A percentile compares a stretch with the other conserved stretches of the same genome.
Conservation (phyloP, 1,139 yeast genomes). For the Petasospora rhodanensis region DNA sequence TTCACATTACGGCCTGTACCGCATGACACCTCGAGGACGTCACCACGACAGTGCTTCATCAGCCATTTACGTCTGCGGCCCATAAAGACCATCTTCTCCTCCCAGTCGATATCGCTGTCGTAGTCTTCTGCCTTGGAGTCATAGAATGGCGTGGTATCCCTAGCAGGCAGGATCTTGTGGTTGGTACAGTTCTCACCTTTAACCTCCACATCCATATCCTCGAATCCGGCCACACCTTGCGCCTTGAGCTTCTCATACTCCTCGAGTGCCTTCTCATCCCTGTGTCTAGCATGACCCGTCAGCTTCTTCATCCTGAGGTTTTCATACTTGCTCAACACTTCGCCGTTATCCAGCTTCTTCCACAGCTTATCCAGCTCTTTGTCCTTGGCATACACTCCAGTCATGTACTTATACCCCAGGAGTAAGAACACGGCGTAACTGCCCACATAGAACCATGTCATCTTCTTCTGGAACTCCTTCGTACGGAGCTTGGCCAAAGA, state of each 20-base stretch:
- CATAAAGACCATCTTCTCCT: constrained; percentile 77
- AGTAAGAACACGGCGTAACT: constrained; percentile 52
- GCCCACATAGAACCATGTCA: constrained; percentile 53
- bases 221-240: constrained; percentile 34
- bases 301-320: constrained; percentile 51
- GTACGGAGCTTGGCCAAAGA: constrained; percentile 46
- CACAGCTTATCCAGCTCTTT: constrained; percentile 46
- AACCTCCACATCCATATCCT: constrained; percentile 45
- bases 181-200: constrained; percentile 43
- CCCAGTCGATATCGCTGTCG: constrained; percentile 80
- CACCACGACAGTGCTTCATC: constrained; percentile 76
- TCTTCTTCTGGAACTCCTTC: constrained; percentile 39
- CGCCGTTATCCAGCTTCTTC: constrained; percentile 36
- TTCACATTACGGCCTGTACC: constrained; percentile 94
- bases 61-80: constrained; percentile 82
- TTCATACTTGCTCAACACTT: constrained; percentile 51
- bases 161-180: constrained; percentile 54
- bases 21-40: constrained; percentile 89
- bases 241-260: constrained; percentile 51
- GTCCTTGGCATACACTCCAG: constrained; percentile 63
- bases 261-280: constrained; percentile 50
- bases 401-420: constrained; percentile 63
- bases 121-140: constrained; percentile 76
- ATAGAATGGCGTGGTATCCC: constrained; percentile 81
- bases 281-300: constrained; percentile 43